Base-by-base conservation (phyloP, 306 rosid genomes). In the Prunus padus region DNA sequence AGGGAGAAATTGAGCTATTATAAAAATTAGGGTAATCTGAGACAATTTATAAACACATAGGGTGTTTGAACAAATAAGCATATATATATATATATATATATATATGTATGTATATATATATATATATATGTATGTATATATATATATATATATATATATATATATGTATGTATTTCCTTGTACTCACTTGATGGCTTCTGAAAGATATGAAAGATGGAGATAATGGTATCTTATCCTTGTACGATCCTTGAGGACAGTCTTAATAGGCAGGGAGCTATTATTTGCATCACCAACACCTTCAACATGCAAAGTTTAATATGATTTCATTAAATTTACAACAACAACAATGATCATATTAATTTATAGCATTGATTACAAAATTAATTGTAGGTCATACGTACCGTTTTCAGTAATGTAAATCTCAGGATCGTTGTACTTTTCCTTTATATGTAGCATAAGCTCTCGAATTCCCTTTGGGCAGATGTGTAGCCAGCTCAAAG, bases 391-490 rank as follows among this genome's bases (percentile, higher is more conserved):
- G 9, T 7, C 9, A 6, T 37, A 37, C 42, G 9, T 37, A 88
- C 96, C 96, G 57, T 88, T 90, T 72, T 90, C 96, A 19, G 90
- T 90, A 22, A 90, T 72, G 80, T 77, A 80, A 42, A 90, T 64
- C 2, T 72, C 40, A 25, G 94, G 91, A 57, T 85, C 69, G 8
- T 85, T 81, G 81, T 82, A 89, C 0, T 66, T 67, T 11, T 69
- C 42, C 72, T 51, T 83, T 25, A 87, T 28, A 25, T 85, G 57
- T 20, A 28, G 8, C 75, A 78, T 5, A 45, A 87, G 75, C 30
- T 50, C 45, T 62, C 52, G 80, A 50, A 90, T 67, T 67, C 96
- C 91, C 68, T 65, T 78, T 0, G 96, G 96, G 72, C 76, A 80
- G 40, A 87, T 67, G 68, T 9, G 79, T n/a, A 90, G 87, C 93